Base-by-base conservation (phyloP, 148 eudicot species). In the Vaccinium corymbosum region DNA sequence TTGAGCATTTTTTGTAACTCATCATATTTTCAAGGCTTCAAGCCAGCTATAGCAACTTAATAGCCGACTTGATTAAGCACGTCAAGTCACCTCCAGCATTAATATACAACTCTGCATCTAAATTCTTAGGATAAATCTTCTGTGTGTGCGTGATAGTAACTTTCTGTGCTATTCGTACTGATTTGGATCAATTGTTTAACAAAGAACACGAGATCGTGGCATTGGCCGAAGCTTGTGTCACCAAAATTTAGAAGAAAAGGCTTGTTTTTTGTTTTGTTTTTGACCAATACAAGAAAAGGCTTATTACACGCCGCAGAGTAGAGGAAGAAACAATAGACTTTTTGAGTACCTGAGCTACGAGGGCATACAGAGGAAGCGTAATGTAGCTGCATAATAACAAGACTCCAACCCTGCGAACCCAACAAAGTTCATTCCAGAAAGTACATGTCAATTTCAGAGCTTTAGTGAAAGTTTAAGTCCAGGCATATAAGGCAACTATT, bases 301-400 rank as follows among this genome's bases (percentile, higher is more conserved):
- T 51, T 22, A 27, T 68, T 9, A 22, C 51, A 66, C 4, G 48
- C 57, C 17, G 52, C 38, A 46, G 19, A 15, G 19, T 74, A 12
- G 80, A 56, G 11, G 68, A 22, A 50, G 56, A n/a, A 53, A 51
- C 17, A 62, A 62, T 32, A 7, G 22, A 78, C 20, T 20, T 22
- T 27, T 13, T 35, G 7, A 78, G 72, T 89, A 95, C 97, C 97
- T 93, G 98, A 64, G 93, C 85, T 68, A 95, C 90, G 76, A 94
- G 98, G 83, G 98, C 97, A 59, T 94, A 94, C 4, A 95, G 89
- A 22, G 98, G 98, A 52, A 95, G 93, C 56, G 97, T 94, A 64
- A 89, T 94, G 73, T 95, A 95, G 88, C 98, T 94, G 91, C 95
- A 95, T 71, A 94, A 79, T 85, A 92, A 46, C 84, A 94, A 84